Percentiles rank a stretch among this genome's conserved stretches.
Evolutionary conservation across 2,329 filamentous ascomycete genomes (phyloP).

Genomic region (Ophiostoma himal-ulmi): DNA sequence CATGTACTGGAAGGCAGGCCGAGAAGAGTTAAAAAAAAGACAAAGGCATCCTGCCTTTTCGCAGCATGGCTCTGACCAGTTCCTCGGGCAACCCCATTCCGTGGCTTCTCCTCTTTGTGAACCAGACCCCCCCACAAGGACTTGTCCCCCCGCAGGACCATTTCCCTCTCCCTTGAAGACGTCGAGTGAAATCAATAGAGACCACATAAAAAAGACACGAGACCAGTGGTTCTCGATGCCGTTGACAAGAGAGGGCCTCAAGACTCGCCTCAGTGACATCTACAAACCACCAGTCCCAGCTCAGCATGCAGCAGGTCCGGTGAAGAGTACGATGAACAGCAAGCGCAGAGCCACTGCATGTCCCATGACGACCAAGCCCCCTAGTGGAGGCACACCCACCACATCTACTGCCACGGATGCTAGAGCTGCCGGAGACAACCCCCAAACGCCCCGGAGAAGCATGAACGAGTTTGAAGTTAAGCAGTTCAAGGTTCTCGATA

Average conservation of each 20-base stretch:
- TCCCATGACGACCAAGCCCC: slow-evolving; percentile 27
- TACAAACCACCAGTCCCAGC: not conserved
- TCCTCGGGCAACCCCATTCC: not conserved
- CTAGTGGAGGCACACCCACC: slow-evolving; percentile 21
- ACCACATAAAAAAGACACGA: not conserved
- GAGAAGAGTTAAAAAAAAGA: not conserved
- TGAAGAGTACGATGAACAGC: not conserved
- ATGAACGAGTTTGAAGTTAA: slow-evolving; percentile 28
- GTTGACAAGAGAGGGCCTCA: not conserved
- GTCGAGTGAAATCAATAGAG: not conserved
- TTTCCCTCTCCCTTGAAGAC: not conserved
- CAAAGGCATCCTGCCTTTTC: not conserved
- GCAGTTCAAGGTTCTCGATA: slow-evolving; percentile 26
- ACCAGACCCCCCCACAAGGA: not conserved
- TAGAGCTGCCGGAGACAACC: not conserved
- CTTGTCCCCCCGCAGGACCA: not conserved
- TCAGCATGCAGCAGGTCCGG: not conserved
- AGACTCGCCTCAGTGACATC: not conserved
- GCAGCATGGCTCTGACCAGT: slow-evolving; percentile 5
- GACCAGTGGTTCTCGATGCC: slow-evolving; percentile 2
- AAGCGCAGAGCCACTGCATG: slow-evolving; percentile 13
- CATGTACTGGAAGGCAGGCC: not conserved
- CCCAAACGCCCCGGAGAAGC: not conserved
- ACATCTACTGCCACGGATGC: not conserved
- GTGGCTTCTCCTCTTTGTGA: not conserved